Base-by-base conservation (phyloP, 1,139 yeast genomes). In the Schwanniomyces etchellsii region DNA sequence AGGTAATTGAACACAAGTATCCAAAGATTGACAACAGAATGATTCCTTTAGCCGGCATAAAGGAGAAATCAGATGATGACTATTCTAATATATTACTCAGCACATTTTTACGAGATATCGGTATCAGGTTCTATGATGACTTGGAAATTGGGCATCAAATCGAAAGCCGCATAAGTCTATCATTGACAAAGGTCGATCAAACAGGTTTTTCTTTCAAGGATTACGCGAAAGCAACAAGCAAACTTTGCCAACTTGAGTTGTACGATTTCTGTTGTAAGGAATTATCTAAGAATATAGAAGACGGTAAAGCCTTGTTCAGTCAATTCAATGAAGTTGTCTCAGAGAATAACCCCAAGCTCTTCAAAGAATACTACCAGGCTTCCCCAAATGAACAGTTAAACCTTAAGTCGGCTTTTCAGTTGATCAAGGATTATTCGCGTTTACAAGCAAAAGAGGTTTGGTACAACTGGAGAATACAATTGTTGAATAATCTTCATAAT, bases 391-490 rank as follows among this genome's bases (percentile, higher is more conserved):
- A 60, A 5, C 62, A 62, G 28, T 52, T 57, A 26, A 47, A 49
- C 5, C 55, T 74, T 51, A 65, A 64, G 31, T 57, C 64, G 16
- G 58, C 63, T 27, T 59, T 76, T 30, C 66, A 61, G 24, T 45
- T 64, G 16, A 50, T 74, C 31, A 73, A 72, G 44, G 75, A 70
- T 30, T 65, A 50, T 36, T 60, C 80, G 3, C 57, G 78, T 20
- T 61, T 59, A 24, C 70, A 70, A 43, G 73, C 81, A 3, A 64
- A 60, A 34, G 63, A 62, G 14, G 67, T 70, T 1, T 77, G 81
- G 81, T 74, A 73, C 42, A 66, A 60, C 24, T 76, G 82, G 82
- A 51, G 81, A 38, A 50, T 57, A n/a, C 69, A 70, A 36, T 50
- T 74, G 25, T 52, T 70, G 1, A 36, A 40, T 36, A 61, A 52